Evolutionary conservation across 2,329 filamentous ascomycete species (phyloP).

Genomic region (Moelleriella libera): DNA sequence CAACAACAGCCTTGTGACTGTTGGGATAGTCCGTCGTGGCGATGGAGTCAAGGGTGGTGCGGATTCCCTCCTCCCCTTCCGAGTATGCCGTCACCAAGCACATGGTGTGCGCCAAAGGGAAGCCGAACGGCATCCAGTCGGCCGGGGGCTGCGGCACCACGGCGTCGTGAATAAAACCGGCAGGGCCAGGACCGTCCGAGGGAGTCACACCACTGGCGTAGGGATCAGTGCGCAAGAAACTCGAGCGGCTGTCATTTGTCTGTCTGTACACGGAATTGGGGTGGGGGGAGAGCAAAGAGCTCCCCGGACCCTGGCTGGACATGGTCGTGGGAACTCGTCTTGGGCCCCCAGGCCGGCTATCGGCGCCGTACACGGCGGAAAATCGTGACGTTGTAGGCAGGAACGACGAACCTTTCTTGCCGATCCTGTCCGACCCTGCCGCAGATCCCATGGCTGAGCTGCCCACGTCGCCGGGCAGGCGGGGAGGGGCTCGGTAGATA

Average conservation of each 20-base stretch:
- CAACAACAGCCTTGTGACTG: constrained; percentile 93
- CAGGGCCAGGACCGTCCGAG: constrained; percentile 61
- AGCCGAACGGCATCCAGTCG: constrained; percentile 96
- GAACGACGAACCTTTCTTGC: constrained; percentile 72
- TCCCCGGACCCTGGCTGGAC: constrained; percentile 72
- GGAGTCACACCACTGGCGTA: constrained; percentile 38
- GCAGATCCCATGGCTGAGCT: constrained; percentile 44
- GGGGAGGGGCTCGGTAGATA: constrained; percentile 82
- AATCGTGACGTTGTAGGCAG: constrained; percentile 90
- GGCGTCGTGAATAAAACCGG: constrained; percentile 90
- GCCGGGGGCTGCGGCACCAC: constrained; percentile 93
- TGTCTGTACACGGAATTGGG: constrained; percentile 60
- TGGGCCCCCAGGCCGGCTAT: constrained; percentile 33
- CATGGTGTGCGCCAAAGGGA: constrained; percentile 82
- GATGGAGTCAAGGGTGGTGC: constrained; percentile 89
- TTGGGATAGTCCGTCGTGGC: constrained; percentile 98
- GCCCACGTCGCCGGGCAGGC: constrained; percentile 60
- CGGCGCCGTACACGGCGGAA: constrained; percentile 74
- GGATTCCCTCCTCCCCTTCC: constrained; percentile 82
- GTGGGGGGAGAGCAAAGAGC: constrained; percentile 46
- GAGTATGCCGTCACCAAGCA: constrained; percentile 96
- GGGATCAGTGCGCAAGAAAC: constrained; percentile 48
- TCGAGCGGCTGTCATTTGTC: constrained; percentile 46
- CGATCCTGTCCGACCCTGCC: constrained; percentile 45
- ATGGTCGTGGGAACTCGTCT: constrained; percentile 70